Conservation (phyloP, 164 flowering plant species). For the Houttuynia cordata region DNA sequence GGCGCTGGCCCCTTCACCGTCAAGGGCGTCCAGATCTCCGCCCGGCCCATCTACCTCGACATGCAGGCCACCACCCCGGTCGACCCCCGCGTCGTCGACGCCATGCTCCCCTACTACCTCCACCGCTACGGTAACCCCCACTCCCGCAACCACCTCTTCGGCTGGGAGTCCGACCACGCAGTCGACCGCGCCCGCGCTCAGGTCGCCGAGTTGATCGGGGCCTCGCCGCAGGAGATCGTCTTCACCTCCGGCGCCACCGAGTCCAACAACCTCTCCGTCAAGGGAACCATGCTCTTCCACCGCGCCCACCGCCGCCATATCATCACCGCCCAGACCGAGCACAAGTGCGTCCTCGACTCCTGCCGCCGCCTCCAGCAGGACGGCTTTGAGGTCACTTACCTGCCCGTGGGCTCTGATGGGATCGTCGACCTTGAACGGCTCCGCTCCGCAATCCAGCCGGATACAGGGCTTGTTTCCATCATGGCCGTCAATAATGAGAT, state of each 20-base stretch:
- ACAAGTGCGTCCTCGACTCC: slow-evolving; percentile 92
- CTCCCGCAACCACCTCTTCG: slow-evolving; percentile 91
- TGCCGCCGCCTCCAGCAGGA: slow-evolving; percentile 88
- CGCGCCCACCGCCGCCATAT: slow-evolving; percentile 68
- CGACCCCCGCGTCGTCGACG: slow-evolving; percentile 85
- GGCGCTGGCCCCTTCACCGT: slow-evolving; percentile 23
- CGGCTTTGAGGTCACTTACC: slow-evolving; percentile 80
- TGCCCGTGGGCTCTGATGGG: slow-evolving; percentile 72
- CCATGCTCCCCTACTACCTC: slow-evolving; percentile 75
- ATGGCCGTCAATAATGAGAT: slow-evolving; percentile 96
- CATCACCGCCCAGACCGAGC: slow-evolving; percentile 96
- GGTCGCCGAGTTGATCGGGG: slow-evolving; percentile 58
- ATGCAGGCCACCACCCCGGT: slow-evolving; percentile 94
- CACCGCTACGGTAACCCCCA: slow-evolving; percentile 87
- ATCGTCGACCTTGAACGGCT: slow-evolving; percentile 51
- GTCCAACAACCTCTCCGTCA: slow-evolving; percentile 81
- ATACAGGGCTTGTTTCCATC: slow-evolving; percentile 75
- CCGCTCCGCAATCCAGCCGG: slow-evolving; percentile 48
- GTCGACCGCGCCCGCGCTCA: slow-evolving; percentile 73
- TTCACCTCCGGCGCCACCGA: slow-evolving; percentile 99
- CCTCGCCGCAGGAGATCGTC: slow-evolving; percentile 82
- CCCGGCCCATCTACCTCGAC: slow-evolving; percentile 81
- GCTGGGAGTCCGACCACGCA: slow-evolving; percentile 92
- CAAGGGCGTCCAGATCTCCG: slow-evolving; percentile 79
- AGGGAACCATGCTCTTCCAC: slow-evolving; percentile 80